A percentile compares a stretch with the other conserved stretches of the same genome.
Evolutionary conservation across 768 basidiomycete species (phyloP).

Genomic region (Grammothele lineata): DNA sequence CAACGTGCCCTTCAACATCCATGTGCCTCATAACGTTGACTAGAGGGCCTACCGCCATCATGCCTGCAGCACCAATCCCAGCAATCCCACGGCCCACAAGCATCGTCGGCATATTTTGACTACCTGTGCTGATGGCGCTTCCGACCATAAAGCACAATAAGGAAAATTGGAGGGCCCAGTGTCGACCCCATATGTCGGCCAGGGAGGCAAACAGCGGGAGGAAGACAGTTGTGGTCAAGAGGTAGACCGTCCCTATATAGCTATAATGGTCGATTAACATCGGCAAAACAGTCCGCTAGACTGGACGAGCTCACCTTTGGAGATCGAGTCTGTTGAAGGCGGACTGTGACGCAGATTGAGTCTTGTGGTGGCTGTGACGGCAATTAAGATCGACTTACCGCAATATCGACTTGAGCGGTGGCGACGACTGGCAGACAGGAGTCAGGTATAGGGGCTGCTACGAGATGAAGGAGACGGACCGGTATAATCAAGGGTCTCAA

Average conservation of each 20-base stretch:
- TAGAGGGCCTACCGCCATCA: slow-evolving; percentile 35
- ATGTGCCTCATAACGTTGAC: too few relatives aligned
- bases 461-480: too few relatives aligned
- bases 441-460: too few relatives aligned
- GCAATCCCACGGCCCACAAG: slow-evolving; percentile 44
- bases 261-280: slow-evolving; percentile 9
- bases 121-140: slow-evolving; percentile 44
- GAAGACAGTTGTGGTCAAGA: slow-evolving; percentile 50
- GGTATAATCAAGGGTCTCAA: too few relatives aligned
- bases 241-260: slow-evolving; percentile 47
- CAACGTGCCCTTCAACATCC: too few relatives aligned
- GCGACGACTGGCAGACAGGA: too few relatives aligned
- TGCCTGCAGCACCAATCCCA: slow-evolving; percentile 45
- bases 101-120: slow-evolving; percentile 41
- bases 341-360: slow-evolving; percentile 22
- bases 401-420: slow-evolving; percentile 47
- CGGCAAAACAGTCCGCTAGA: slow-evolving; percentile 6
- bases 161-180: slow-evolving; percentile 41
- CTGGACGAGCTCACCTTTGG: slow-evolving; percentile 21
- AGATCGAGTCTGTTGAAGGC: slow-evolving; percentile 31
- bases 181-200: slow-evolving; percentile 45
- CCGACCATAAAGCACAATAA: slow-evolving; percentile 43
- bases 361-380: slow-evolving; percentile 28
- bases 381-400: slow-evolving; percentile 28
- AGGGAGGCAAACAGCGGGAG: slow-evolving; percentile 47